Evolutionary conservation across 805 yeast species (phyloP), one percentile per base, ranked within the genome.

Genomic region (Maudiozyma serrabonitensis): DNA sequence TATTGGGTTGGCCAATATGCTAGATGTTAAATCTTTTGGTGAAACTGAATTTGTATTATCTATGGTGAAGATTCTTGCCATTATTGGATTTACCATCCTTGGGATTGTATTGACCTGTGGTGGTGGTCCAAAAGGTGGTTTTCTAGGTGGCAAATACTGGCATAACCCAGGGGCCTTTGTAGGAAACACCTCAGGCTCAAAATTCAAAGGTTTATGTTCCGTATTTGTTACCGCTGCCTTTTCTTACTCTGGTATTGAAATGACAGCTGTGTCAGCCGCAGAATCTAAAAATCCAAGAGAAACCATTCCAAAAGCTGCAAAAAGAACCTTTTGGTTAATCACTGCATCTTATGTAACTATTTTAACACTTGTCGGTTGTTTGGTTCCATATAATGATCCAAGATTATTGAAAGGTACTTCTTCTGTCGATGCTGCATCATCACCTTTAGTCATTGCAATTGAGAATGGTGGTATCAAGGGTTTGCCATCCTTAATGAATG

Each of bases 271-370:
- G 40, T 84, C 89, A 11, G 85, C 90, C 32, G 90, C 90, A 8
- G 95, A 86, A 65, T 74, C 87, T 23, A 75, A 67, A 35, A 78
- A 84, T 63, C 91, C 93, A 43, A 71, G 83, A 56, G 72, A 71
- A 49, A 68, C 84, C 2, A 74, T 84, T 49, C 93, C 91, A 37
- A 74, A 75, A 46, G 90, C 91, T 41, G 79, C 83, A 51, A 85
- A 84, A 66, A 90, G 86, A 69, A 87, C 84, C 3, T 84, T 87
- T 69, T 85, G 91, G 90, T 75, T 93, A 68, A 81, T 86, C 50
- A 69, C 81, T 15, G 64, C 84, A 56, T 85, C 86, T 62, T 87
- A 87, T 69, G 72, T 87, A 63, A 69, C 75, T 11, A 72, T 81
- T 53, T 75, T 68, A 62, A 80, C 68, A 50, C 71, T 75, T 56